Base-by-base conservation (phyloP, 1,284 basidiomycete genomes). In the Tilletia walkeri region DNA sequence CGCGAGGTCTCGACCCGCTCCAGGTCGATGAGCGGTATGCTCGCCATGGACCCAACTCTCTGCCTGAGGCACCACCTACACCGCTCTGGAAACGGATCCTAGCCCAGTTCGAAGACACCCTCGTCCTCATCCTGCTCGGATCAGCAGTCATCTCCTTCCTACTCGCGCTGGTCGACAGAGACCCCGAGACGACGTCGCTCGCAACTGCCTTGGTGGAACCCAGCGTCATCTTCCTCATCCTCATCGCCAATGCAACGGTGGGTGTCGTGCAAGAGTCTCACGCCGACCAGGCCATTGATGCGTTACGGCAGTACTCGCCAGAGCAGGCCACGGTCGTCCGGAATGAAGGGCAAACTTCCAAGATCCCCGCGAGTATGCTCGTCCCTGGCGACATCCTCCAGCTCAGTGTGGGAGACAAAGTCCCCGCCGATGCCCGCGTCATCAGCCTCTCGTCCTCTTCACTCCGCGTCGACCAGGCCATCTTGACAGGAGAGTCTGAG, bases 201-300 rank as follows among this genome's bases (percentile, higher is more conserved):
- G 80, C 85, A 70, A 88, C 87, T 45, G 94, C 93, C 45, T 95
- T 96, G 80, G 93, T 96, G 48, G 94, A 96, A 84, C 94, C 94
- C 0, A 81, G 90, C 5, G 95, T 96, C 75, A 97, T 97, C 81
- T 87, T 97, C 16, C 88, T 96, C 76, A 96, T 97, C 81, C 88
- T 97, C 68, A 87, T 96, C 65, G 94, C 94, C 66, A 96, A 97
- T 78, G 94, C 94, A 12, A 88, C 93, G 36, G 95, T 97, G 69
- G 94, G 94, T 73, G 94, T 97, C 38, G 89, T 96, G 65, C 94
- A 97, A 84, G 95, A 97, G 85, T 91, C 90, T 16, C 95, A 93
- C 76, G 94, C 95, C 6, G 94, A 97, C 85, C 90, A 90, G 85
- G 94, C 95, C 45, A 96, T 97, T 82, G 94, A 96, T 79, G 94